Conservation (phyloP, 805 yeast genomes). For the Sungouiozyma ichnusensis region DNA sequence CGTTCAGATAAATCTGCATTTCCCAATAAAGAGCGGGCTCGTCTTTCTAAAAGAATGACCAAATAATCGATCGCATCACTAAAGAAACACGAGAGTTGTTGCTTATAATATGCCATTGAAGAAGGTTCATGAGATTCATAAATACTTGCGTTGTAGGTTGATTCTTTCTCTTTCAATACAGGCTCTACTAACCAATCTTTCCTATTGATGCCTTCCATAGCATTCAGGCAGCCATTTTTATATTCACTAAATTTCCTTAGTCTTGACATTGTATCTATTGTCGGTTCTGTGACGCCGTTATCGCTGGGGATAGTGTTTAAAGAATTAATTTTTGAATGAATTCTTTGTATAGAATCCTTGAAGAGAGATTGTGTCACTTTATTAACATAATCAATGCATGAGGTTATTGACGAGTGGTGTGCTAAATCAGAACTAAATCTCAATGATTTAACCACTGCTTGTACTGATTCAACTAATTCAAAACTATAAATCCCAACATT, state of each 20-base stretch:
- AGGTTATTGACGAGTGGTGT: constrained; percentile 13
- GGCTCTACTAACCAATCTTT: constrained; percentile 55
- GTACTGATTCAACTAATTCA: constrained; percentile 46
- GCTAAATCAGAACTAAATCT: constrained; percentile 19
- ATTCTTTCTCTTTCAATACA: constrained; percentile 27
- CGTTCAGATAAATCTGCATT: constrained; percentile 13
- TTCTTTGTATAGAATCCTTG: constrained; percentile 43
- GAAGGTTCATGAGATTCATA: background rate
- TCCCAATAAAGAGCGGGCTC: constrained; percentile 34
- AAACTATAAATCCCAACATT: constrained; percentile 44
- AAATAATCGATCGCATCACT: constrained; percentile 74
- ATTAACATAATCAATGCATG: constrained; percentile 19
- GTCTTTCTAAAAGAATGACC: constrained; percentile 51
- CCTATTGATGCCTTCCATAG: constrained; percentile 42
- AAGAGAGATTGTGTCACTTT: constrained; percentile 36
- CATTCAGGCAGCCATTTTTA: constrained; percentile 36
- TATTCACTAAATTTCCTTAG: constrained; percentile 57
- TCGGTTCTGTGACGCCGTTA: constrained; percentile 57
- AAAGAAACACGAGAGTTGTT: constrained; percentile 52
- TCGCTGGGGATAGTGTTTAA: constrained; percentile 49
- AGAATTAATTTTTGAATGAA: constrained; percentile 41
- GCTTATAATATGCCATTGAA: constrained; percentile 24
- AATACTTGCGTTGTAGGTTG: constrained; percentile 12
- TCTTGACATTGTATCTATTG: constrained; percentile 62
- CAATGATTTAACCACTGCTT: constrained; percentile 27